Conservation (phyloP, 2,329 filamentous ascomycete species). For the Penicillium capsulatum region DNA sequence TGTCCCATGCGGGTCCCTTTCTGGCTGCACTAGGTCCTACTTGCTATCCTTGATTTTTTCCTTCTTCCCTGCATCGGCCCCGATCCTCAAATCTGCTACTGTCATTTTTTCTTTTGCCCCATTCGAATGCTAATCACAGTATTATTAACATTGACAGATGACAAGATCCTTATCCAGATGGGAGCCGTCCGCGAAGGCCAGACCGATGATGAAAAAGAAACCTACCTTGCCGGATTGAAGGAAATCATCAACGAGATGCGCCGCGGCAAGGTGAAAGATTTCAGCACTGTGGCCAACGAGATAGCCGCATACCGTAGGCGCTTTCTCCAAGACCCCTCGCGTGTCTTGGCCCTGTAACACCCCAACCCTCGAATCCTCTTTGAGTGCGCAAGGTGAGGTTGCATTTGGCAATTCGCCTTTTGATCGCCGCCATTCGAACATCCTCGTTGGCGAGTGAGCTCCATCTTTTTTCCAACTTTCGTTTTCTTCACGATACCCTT, state of each 20-base stretch:
- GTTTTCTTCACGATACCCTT: slow-evolving; percentile 16
- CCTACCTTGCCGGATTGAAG: slow-evolving; percentile 45
- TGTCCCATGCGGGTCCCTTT: slow-evolving; percentile 13
- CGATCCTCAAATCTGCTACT: slow-evolving; percentile 13
- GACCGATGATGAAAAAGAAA: slow-evolving; percentile 42
- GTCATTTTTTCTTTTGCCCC: slow-evolving; percentile 21
- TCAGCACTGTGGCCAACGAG: slow-evolving; percentile 46
- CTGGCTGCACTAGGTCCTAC: no score
- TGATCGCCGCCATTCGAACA: slow-evolving; percentile 9
- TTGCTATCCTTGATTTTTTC: slow-evolving; percentile 4
- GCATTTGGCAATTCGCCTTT: slow-evolving; percentile 9
- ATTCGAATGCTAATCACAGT: slow-evolving; percentile 41
- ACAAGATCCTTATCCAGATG: slow-evolving; percentile 50
- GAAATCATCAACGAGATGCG: slow-evolving; percentile 49
- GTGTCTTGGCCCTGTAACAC: slow-evolving; percentile 45
- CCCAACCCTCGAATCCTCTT: slow-evolving; percentile 2
- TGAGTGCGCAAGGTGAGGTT: slow-evolving; percentile 18
- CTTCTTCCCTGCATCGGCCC: background rate
- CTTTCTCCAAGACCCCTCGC: slow-evolving; percentile 46
- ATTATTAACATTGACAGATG: slow-evolving; percentile 44
- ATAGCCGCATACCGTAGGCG: slow-evolving; percentile 50
- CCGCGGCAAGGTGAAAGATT: slow-evolving; percentile 48
- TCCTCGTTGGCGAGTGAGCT: slow-evolving; percentile 2
- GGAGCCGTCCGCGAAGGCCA: slow-evolving; percentile 45
- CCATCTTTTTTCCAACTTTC: slow-evolving; percentile 4